Conservation (phyloP, 2,329 filamentous ascomycete species). For the Metarhizium anisopliae region DNA sequence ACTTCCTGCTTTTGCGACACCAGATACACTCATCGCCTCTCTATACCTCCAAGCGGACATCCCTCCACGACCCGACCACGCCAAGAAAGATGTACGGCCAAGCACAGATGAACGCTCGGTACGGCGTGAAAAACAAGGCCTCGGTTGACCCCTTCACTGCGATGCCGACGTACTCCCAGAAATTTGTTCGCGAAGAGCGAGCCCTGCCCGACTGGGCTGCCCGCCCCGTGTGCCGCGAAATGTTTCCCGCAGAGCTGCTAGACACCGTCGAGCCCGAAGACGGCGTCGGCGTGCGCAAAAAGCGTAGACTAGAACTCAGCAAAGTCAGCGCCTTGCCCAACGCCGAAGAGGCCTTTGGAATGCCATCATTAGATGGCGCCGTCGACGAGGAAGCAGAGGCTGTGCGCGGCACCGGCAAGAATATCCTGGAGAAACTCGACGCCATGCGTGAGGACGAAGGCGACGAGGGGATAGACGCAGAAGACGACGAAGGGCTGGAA, state of each 20-base stretch:
- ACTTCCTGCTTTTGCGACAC: conserved; percentile 46
- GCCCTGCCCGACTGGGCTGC: conserved; percentile 44
- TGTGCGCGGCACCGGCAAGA: conserved; percentile 21
- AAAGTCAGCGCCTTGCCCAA: conserved; percentile 38
- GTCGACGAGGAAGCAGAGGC: conserved; percentile 21
- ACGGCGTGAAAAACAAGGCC: conserved; percentile 45
- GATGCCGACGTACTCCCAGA: conserved; percentile 49
- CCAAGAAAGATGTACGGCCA: conserved; percentile 42
- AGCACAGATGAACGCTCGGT: conserved; percentile 49
- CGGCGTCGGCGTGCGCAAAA: conserved; percentile 27
- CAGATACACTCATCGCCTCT: conserved; percentile 46
- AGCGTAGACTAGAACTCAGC: conserved; percentile 36
- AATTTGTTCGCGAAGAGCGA: conserved; percentile 41
- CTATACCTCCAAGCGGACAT: conserved; percentile 45
- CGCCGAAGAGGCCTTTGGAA: conserved; percentile 41
- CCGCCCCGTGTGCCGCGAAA: conserved; percentile 39
- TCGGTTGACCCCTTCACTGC: conserved; percentile 49
- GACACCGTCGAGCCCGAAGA: conserved; percentile 40
- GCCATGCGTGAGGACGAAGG: conserved; percentile 40
- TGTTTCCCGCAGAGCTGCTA: conserved; percentile 49
- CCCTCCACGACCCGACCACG: conserved; percentile 28
- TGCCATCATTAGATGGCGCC: conserved; percentile 18
- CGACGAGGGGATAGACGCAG: conserved; percentile 38
- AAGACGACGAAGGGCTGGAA: conserved; percentile 39
- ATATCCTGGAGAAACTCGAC: conserved; percentile 35